phyloP scores from a whole-genome alignment of 257 asterid genomes.

The Handroanthus guayacan region DNA sequence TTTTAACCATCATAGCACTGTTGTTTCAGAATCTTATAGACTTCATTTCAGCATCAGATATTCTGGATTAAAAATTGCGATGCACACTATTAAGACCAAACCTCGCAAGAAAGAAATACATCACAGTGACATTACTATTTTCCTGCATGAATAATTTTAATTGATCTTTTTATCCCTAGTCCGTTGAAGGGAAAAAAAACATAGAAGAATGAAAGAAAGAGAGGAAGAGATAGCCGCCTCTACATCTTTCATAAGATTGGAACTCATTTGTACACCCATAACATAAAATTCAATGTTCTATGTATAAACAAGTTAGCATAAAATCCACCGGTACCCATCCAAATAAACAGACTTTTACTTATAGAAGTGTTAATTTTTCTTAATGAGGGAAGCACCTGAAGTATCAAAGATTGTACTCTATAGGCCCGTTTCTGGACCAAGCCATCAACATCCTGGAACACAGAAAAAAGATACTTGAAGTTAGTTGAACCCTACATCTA shows the following conservation, averaged over 20 bases:
- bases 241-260: constrained; percentile 13
- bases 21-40: constrained; percentile 17
- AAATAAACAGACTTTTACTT: neutral
- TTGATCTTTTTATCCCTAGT: constrained; percentile 1
- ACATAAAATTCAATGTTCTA: neutral
- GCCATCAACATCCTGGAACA: constrained; percentile 77
- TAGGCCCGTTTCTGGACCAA: constrained; percentile 92
- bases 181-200: neutral
- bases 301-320: neutral
- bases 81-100: constrained; percentile 14
- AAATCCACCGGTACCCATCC: constrained; percentile 1
- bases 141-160: neutral
- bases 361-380: constrained; percentile 11
- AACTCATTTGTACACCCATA: neutral
- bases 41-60: constrained; percentile 14
- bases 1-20: constrained; percentile 2
- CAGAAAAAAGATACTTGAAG: constrained; percentile 13
- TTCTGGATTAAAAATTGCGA: neutral
- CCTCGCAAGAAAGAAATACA: constrained; percentile 13
- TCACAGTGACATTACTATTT: neutral
- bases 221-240: neutral
- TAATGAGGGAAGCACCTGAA: constrained; percentile 57
- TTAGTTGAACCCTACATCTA: constrained; percentile 17
- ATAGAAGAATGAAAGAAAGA: neutral
- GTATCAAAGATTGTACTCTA: constrained; percentile 73